Conservation (phyloP, 352 stramenopile species). For the Phytophthora vignae region DNA sequence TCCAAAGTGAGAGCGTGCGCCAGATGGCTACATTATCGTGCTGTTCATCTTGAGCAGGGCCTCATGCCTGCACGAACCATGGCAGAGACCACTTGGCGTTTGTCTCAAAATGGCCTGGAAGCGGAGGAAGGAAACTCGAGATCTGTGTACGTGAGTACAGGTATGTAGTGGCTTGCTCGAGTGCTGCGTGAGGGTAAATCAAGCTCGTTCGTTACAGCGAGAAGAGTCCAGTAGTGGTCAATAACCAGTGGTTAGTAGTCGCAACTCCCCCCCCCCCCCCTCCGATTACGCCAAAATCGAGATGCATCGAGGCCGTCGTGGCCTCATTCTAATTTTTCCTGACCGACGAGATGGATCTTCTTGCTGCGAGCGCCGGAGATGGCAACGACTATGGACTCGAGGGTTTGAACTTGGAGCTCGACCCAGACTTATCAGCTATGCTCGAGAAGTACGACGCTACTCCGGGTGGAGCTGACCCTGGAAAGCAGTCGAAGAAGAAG, state of each 20-base stretch:
- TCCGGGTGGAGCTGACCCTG: not conserved
- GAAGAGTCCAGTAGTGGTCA: no score
- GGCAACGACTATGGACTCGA: not conserved
- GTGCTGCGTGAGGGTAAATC: no score
- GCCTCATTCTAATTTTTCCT: constrained; percentile 6
- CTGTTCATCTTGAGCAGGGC: not conserved
- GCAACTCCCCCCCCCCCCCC: no score
- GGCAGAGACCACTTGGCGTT: constrained; percentile 6
- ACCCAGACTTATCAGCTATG: constrained; percentile 7
- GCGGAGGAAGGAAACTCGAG: no score
- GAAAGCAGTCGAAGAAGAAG: not conserved
- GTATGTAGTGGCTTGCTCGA: no score
- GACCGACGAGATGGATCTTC: not conserved
- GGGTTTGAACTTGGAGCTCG: not conserved
- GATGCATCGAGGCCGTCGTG: no score
- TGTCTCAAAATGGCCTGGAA: constrained; percentile 2
- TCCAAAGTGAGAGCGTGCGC: not conserved
- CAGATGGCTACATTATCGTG: constrained; percentile 5
- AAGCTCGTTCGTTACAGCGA: no score
- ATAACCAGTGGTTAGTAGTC: no score
- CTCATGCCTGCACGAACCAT: not conserved
- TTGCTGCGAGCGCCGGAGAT: not conserved
- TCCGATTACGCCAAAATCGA: no score
- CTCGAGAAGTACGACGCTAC: constrained; percentile 5
- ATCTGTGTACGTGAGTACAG: no score